Evolutionary conservation across 179 eudicot genomes (phyloP).

Genomic region (Sideroxylon spinosum): DNA sequence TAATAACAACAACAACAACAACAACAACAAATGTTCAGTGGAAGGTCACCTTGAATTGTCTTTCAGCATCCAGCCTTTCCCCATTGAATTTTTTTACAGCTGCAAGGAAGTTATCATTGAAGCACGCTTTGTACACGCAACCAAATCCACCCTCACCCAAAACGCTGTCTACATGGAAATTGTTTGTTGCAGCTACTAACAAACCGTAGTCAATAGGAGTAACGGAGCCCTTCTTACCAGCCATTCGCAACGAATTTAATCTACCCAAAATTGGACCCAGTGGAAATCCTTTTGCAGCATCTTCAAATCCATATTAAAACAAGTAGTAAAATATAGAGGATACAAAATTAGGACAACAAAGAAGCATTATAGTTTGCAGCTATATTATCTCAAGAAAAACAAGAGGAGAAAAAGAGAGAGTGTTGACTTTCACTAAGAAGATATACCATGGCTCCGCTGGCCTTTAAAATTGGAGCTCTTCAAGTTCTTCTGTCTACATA

Average conservation of each 20-base stretch:
- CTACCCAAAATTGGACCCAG: slow-evolving; percentile 40
- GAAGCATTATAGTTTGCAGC: not conserved
- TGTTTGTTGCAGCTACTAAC: slow-evolving; percentile 63
- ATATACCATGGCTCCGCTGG: slow-evolving; percentile 44
- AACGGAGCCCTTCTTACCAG: slow-evolving; percentile 39
- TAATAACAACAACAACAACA: not conserved
- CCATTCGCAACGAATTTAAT: slow-evolving; percentile 36
- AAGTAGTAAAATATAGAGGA: not conserved
- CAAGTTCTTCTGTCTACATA: slow-evolving; percentile 46
- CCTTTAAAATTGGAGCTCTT: slow-evolving; percentile 34
- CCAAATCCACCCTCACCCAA: slow-evolving; percentile 78
- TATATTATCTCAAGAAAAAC: not conserved
- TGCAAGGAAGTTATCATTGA: slow-evolving; percentile 46
- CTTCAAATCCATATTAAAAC: slow-evolving; percentile 23
- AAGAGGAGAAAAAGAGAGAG: not conserved
- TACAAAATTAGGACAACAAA: not conserved
- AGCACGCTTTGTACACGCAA: slow-evolving; percentile 71
- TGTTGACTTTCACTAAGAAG: not conserved
- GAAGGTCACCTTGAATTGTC: slow-evolving; percentile 72
- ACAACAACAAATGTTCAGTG: not conserved
- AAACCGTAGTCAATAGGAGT: slow-evolving; percentile 55
- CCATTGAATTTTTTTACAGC: slow-evolving; percentile 68
- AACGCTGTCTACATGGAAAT: slow-evolving; percentile 51
- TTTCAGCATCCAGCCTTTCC: slow-evolving; percentile 52
- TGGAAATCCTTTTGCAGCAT: slow-evolving; percentile 36